Conservation (phyloP, 805 yeast genomes). For the Saturnispora kantuleensis region DNA sequence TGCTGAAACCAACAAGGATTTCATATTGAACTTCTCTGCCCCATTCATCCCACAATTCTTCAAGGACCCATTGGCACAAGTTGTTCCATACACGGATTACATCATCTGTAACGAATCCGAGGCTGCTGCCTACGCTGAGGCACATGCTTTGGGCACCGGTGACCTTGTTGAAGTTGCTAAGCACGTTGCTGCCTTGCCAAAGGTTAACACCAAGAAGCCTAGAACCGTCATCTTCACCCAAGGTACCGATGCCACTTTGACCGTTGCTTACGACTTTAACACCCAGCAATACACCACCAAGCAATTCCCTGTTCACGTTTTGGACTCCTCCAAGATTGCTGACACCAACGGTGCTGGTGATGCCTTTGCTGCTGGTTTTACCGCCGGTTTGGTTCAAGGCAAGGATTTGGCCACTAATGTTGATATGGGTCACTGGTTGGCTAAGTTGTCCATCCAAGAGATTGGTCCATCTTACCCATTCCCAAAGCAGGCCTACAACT, state of each 20-base stretch:
- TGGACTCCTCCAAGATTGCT: constrained; percentile 55
- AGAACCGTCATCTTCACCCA: constrained; percentile 93
- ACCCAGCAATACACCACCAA: constrained; percentile 38
- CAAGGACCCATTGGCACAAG: constrained; percentile 77
- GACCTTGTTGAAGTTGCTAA: constrained; percentile 75
- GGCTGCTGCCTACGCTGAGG: constrained; percentile 87
- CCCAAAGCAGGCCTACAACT: constrained; percentile 49
- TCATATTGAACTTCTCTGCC: constrained; percentile 83
- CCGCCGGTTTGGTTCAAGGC: constrained; percentile 77
- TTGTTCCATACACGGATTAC: constrained; percentile 80
- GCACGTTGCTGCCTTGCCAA: constrained; percentile 69
- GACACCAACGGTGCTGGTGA: constrained; percentile 99
- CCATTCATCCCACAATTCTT: constrained; percentile 95
- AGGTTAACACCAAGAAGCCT: constrained; percentile 53
- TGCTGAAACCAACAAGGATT: constrained; percentile 29
- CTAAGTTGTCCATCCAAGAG: constrained; percentile 82
- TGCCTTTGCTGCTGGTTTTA: constrained; percentile 94
- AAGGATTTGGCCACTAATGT: constrained; percentile 50
- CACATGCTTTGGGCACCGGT: constrained; percentile 54
- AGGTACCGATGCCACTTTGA: constrained; percentile 84
- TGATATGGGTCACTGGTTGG: constrained; percentile 95
- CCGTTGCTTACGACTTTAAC: constrained; percentile 47
- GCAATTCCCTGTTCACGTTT: constrained; percentile 60
- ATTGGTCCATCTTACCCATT: constrained; percentile 91
- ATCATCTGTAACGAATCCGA: constrained; percentile 95